A percentile compares a stretch with the other conserved stretches of the same genome.
Conservation (phyloP, 176 grass and related monocot species). For the Zoysia pacifica region DNA sequence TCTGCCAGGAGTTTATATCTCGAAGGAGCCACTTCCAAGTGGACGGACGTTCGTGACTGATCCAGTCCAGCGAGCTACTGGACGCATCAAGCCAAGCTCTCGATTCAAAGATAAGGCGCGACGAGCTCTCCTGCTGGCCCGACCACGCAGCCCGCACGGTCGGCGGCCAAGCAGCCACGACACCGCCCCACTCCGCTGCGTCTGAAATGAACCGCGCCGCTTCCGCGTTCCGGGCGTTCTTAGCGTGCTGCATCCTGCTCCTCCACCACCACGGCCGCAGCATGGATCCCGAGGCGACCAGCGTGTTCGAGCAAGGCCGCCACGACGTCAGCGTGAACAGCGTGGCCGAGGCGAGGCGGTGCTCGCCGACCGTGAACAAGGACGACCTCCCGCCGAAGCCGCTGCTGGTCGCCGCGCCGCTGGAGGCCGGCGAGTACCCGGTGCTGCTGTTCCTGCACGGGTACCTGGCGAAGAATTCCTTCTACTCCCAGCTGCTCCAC, state of each 20-base stretch:
- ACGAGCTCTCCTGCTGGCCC: not conserved
- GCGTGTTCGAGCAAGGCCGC: conserved; percentile 38
- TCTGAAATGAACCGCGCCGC: not conserved
- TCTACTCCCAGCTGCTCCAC: conserved; percentile 83
- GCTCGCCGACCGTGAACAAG: not conserved
- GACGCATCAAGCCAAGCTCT: not conserved
- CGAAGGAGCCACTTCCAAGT: too few species aligned
- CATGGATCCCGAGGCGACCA: not conserved
- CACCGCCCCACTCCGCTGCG: too few species aligned
- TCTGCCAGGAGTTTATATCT: not conserved
- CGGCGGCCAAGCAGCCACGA: conserved; percentile 19
- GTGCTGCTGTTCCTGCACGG: conserved; percentile 81
- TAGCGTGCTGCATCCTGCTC: not conserved
- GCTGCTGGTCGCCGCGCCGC: conserved; percentile 62
- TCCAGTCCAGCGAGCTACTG: not conserved
- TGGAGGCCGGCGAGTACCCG: conserved; percentile 69
- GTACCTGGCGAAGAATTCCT: conserved; percentile 66
- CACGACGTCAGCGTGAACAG: not conserved
- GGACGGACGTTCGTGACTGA: too few species aligned
- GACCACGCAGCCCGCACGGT: not conserved
- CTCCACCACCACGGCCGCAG: not conserved
- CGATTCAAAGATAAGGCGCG: conserved; percentile 22
- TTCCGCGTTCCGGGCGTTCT: not conserved
- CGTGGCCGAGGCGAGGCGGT: conserved; percentile 1
- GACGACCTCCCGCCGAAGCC: conserved; percentile 49